Evolutionary conservation across 2,329 filamentous ascomycete species (phyloP), one percentile per base, ranked within the genome.

Genomic region (Aspergillus sergii): DNA sequence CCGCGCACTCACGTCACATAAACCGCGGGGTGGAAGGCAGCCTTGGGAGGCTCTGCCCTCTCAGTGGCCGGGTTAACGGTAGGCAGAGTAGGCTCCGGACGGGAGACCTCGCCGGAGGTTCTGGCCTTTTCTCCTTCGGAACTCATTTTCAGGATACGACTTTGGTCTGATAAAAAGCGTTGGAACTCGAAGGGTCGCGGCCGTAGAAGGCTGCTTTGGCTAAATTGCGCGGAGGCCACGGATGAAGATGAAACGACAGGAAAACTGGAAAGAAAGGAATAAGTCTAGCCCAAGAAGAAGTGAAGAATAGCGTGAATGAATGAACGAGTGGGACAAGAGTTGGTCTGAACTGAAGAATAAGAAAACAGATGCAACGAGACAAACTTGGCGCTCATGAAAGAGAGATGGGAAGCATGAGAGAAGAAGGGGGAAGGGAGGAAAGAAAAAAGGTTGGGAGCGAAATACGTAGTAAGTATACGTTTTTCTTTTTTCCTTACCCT

Each of bases 51-150:
- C 74, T 90, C 85, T 63, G 85, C 74, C 84, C 94, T 94, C 78
- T 94, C 89, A 60, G 84, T 82, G 28, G 88, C 86, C 28, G 90
- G 91, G 78, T 94, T 96, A 78, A 92, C 87, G 12, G 90, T 93
- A 34, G 94, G 94, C 75, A 97, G 85, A 63, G 93, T 84, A 54
- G 74, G 73, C 64, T 76, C 77, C 26, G 69, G 63, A 58, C 76
- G 74, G 67, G 77, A 76, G 59, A 75, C 71, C 79, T 97, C 94
- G 79, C 91, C 91, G 54, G 93, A 97, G 73, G 89, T 85, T 76
- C 94, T 90, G 72, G 86, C 89, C 82, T 97, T 97, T 80, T 97
- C 91, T 76, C 91, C 83, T 76, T 86, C 91, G 73, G 83, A 81
- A 67, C 80, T 85, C 88, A 90, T 91, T 66, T 77, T 73, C 62